Evolutionary conservation across 2,329 filamentous ascomycete genomes (phyloP).

Genomic region (Paradendryphiella salina): DNA sequence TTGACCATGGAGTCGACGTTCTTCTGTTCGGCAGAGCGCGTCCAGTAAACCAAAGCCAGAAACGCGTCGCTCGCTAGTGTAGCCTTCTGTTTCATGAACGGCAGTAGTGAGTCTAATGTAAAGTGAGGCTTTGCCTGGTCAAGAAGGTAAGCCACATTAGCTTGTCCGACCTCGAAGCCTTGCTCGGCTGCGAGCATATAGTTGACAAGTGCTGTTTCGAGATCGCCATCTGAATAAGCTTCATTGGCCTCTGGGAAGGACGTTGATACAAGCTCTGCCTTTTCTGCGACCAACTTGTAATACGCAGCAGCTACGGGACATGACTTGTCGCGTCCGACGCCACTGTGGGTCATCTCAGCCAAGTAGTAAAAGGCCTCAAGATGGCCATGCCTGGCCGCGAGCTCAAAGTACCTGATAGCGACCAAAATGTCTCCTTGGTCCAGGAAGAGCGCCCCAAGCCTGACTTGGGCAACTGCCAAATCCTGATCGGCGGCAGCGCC

Average conservation of each 20-base stretch:
- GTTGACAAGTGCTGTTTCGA: constrained; percentile 76
- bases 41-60: constrained; percentile 90
- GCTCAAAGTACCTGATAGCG: constrained; percentile 84
- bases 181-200: constrained; percentile 91
- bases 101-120: constrained; percentile 59
- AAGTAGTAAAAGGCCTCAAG: constrained; percentile 92
- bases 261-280: constrained; percentile 83
- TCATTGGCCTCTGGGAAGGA: constrained; percentile 82
- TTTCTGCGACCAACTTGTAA: constrained; percentile 87
- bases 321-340: constrained; percentile 76
- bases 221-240: constrained; percentile 77
- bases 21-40: constrained; percentile 85
- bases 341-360: constrained; percentile 81
- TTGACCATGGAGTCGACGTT: constrained; percentile 96
- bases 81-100: constrained; percentile 48
- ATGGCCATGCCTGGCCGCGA: constrained; percentile 78
- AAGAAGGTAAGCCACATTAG: constrained; percentile 85
- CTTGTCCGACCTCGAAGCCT: constrained; percentile 85
- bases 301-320: constrained; percentile 77
- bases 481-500: constrained; percentile 80
- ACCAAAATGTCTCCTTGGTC: constrained; percentile 83
- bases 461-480: constrained; percentile 76
- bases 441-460: constrained; percentile 80
- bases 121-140: constrained; percentile 63
- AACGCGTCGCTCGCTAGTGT: constrained; percentile 61